Evolutionary conservation across 169 alveolate species (phyloP), one percentile per base, ranked within the genome.

Genomic region (Cryptosporidium viatorum): DNA sequence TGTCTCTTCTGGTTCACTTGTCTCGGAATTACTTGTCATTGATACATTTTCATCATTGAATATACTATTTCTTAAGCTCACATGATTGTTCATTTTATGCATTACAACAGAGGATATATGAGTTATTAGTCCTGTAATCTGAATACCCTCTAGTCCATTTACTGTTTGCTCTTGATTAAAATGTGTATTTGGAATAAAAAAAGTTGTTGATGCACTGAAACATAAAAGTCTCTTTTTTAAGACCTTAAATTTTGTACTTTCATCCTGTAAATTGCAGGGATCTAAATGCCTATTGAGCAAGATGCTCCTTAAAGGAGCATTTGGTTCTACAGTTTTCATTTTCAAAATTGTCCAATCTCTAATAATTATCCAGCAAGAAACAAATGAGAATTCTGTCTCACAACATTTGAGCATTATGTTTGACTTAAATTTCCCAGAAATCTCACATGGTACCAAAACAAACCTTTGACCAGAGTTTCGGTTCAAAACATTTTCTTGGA

Each of bases 291-390:
- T 60, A n/a, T 4, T 29, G 3, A 65, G 70, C 37, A 80, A 23
- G 16, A 18, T 23, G 39, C 75, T 80, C 41, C 89, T 80, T n/a
- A 62, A 29, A 39, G 89, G 89, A 26, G 89, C 73, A 29, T 16
- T 67, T 3, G 39, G 39, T 0, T 80, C 74, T 14, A 18, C 10
- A 9, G 75, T 45, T 1, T 43, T 45, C 33, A 80, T 31, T 35
- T 80, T 23, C 23, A 80, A n/a, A 14, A 80, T 33, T n/a, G 41
- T 14, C 89, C 89, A 80, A 48, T 80, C 52, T 33, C 65, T 59
- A 14, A 80, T 62, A 14, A 39, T 16, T 39, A 80, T 1, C 75
- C 73, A 65, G 23, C 89, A 80, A 1, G 89, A 80, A 39, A 80
- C 62, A 45, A 62, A 41, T 14, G 41, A 29, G 14, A 29, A 39